Conservation (phyloP, 768 basidiomycete genomes). For the Leccinum obscurum region DNA sequence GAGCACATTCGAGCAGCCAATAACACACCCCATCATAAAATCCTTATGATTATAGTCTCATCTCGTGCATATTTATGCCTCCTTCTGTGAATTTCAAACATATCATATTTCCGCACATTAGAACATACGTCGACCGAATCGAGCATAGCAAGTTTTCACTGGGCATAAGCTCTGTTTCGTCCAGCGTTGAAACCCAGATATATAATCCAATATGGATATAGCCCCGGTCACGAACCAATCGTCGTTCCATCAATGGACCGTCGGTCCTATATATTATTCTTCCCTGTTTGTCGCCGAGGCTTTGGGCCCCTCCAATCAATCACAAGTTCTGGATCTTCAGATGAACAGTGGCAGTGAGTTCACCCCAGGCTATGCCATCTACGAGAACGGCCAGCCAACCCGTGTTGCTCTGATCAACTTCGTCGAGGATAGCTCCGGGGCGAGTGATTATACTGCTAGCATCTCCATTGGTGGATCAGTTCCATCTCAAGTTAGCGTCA, state of each 20-base stretch:
- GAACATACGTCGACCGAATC: too few relatives aligned
- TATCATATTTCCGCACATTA: too few relatives aligned
- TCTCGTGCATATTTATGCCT: too few relatives aligned
- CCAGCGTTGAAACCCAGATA: neutral
- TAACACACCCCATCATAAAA: too few relatives aligned
- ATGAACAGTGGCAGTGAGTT: conserved; percentile 49
- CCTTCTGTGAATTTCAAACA: too few relatives aligned
- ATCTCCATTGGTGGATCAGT: conserved; percentile 49
- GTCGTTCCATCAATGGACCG: conserved; percentile 64
- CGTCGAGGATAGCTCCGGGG: conserved; percentile 58
- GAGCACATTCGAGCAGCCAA: too few relatives aligned
- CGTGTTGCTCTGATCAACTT: conserved; percentile 75
- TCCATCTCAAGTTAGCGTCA: conserved; percentile 52
- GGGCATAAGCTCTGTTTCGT: conserved; percentile 21
- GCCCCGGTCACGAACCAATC: conserved; percentile 59
- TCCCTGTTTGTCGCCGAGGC: conserved; percentile 69
- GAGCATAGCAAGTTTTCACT: too few relatives aligned
- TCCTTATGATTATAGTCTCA: too few relatives aligned
- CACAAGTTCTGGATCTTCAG: conserved; percentile 68
- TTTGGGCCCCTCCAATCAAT: conserved; percentile 61
- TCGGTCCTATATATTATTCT: conserved; percentile 74
- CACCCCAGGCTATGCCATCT: conserved; percentile 65
- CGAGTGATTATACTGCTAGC: conserved; percentile 42
- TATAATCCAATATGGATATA: conserved; percentile 17
- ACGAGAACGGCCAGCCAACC: conserved; percentile 63